These are phyloP conservation scores for Backusella tuberculispora DNA, from an alignment of 192 early-diverging fungal genomes.

Conservation along the genomic window DNA sequence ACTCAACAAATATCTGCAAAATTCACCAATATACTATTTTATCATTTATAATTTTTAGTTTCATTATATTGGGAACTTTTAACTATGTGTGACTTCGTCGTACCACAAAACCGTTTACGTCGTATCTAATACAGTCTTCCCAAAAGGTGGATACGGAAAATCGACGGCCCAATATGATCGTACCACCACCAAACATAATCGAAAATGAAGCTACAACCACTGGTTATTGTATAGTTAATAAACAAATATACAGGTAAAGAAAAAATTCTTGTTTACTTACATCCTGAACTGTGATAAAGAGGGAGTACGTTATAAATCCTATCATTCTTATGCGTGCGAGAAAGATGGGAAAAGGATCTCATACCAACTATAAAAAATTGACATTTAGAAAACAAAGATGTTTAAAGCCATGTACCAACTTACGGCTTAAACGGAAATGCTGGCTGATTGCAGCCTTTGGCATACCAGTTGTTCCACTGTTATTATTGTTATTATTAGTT, in stretches of 20 bases:
- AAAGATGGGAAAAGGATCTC: neutral
- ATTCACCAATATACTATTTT: slow-evolving; percentile 68
- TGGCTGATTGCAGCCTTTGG: slow-evolving; percentile 62
- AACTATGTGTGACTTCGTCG: neutral
- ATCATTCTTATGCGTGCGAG: slow-evolving; percentile 25
- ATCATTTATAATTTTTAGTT: neutral
- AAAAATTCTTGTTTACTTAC: slow-evolving; percentile 37
- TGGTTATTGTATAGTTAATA: neutral
- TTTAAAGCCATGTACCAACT: slow-evolving; percentile 13
- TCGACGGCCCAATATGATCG: slow-evolving; percentile 57
- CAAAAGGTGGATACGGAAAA: slow-evolving; percentile 56
- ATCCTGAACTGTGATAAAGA: slow-evolving; percentile 64
- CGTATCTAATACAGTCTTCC: slow-evolving; percentile 51
- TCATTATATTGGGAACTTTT: neutral
- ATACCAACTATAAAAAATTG: neutral
- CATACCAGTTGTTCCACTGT: slow-evolving; percentile 65
- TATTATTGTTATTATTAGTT: neutral
- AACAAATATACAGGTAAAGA: neutral
- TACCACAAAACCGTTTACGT: slow-evolving; percentile 51
- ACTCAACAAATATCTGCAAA: slow-evolving; percentile 66
- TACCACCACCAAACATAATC: slow-evolving; percentile 40
- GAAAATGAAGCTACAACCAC: slow-evolving; percentile 36
- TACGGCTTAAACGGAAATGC: slow-evolving; percentile 46
- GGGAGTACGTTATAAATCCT: slow-evolving; percentile 65
- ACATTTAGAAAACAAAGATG: neutral